Evolutionary conservation across 2,329 filamentous ascomycete genomes (phyloP), one percentile per base, ranked within the genome.

Genomic region (Fusarium stilboides): DNA sequence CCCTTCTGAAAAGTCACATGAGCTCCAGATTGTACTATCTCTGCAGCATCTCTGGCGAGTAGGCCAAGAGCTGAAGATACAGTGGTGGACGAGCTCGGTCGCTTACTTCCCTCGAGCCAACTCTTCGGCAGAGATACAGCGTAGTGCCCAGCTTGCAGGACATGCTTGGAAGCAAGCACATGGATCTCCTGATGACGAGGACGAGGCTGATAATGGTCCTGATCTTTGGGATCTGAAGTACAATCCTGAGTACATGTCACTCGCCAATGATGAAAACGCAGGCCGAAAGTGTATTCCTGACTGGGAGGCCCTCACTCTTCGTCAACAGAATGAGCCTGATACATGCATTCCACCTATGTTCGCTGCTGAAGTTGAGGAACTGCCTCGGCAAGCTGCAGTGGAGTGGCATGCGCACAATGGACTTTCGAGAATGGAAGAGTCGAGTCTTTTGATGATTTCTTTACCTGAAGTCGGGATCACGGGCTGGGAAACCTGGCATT

Each of bases 11-110:
- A 75, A 67, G 5, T 79, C 80, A 8, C 87, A 89, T 67, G 76
- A 78, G 33, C 78, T 88, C 31, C 90, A 94, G 75, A 84, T 91
- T 8, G 82, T 88, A 1, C 84, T 99, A 6, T 88, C 94, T 2
- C 83, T 98, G 14, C 96, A 99, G 78, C 95, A 98, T 78, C 87
- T 98, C 24, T 94, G 91, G 89, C 89, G 95, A 39, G 91, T 99
- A 53, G 94, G 90, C 1, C 78, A 84, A 43, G 90, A 91, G 40
- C 91, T 91, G 83, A 83, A 88, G 55, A 89, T 97, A 5, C 84
- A 88, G 57, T 91, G 89, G 83, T 97, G 93, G 91, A 86, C 87
- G 6, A 91, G 89, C 63, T 91, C 87, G 3, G 88, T 97, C 47
- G 93, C 90, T 0, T 97, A 94, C 76, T 85, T 97, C 58, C 85